These are phyloP conservation scores for Picochlorum sp. DNA, from an alignment of 139 green algal genomes.

Conservation along the genomic window DNA sequence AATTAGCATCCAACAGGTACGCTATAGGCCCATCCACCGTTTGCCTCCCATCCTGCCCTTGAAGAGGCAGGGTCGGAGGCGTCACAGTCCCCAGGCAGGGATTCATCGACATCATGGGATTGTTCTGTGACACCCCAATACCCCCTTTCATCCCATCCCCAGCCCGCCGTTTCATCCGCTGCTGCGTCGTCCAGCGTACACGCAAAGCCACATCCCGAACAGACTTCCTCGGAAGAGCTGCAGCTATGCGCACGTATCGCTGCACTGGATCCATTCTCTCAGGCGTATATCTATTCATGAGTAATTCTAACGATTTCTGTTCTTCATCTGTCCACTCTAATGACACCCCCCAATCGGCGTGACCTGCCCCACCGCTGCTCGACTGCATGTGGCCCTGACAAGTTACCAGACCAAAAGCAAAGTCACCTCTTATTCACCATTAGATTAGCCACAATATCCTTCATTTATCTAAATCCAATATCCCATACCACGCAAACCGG, in stretches of 20 bases:
- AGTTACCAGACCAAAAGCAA: too few relatives aligned
- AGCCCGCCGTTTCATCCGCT: constrained; percentile 19
- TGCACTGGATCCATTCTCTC: constrained; percentile 28
- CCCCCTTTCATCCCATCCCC: constrained; percentile 1
- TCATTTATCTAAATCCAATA: too few relatives aligned
- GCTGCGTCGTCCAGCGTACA: constrained; percentile 41
- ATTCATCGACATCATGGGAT: neutral
- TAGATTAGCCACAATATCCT: too few relatives aligned
- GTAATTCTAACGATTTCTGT: constrained; percentile 37
- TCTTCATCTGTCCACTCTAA: constrained; percentile 51
- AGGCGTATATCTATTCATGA: constrained; percentile 28
- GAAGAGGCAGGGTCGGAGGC: neutral
- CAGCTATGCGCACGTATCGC: constrained; percentile 52
- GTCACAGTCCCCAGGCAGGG: neutral
- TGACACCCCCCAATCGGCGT: constrained; percentile 4
- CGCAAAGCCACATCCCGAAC: constrained; percentile 63
- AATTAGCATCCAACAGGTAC: constrained; percentile 45
- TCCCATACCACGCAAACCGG: too few relatives aligned
- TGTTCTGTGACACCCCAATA: neutral
- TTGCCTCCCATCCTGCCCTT: neutral
- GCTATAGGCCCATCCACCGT: constrained; percentile 15
- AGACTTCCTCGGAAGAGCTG: constrained; percentile 45
- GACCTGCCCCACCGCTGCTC: neutral
- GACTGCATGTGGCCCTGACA: neutral
- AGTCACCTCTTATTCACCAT: too few relatives aligned